Percentiles rank a stretch among this genome's conserved stretches.
Evolutionary conservation across 805 yeast species (phyloP).

Genomic region (Cyberlindnera lachancei): DNA sequence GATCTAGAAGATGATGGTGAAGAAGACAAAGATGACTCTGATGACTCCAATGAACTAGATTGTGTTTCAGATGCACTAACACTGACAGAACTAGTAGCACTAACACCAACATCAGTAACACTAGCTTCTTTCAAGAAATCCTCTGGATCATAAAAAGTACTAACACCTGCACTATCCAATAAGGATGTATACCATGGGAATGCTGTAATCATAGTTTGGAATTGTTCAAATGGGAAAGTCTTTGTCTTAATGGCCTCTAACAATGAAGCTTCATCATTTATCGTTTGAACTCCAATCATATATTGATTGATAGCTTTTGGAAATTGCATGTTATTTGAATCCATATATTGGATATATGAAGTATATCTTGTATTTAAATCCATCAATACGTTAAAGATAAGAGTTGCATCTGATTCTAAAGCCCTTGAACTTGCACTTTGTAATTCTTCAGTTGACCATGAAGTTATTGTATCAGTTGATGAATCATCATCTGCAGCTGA

Average conservation of each 20-base stretch:
- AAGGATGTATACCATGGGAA: conserved; percentile 18
- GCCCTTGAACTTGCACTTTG: conserved; percentile 19
- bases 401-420: conserved; percentile 11
- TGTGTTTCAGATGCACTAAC: too few species aligned
- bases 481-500: too few species aligned
- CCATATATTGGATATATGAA: conserved; percentile 17
- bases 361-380: conserved; percentile 15
- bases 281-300: conserved; percentile 23
- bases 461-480: conserved; percentile 10
- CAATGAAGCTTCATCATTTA: conserved; percentile 21
- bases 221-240: conserved; percentile 30
- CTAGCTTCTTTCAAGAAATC: too few species aligned
- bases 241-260: conserved; percentile 20
- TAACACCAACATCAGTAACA: too few species aligned
- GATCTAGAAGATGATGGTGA: too few species aligned
- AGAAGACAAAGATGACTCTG: too few species aligned
- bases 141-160: conserved; percentile 17
- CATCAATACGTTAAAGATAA: conserved; percentile 16
- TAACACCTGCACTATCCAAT: conserved; percentile 10
- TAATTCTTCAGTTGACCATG: conserved; percentile 4
- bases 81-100: too few species aligned
- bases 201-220: conserved; percentile 27
- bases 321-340: conserved; percentile 18
- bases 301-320: conserved; percentile 30
- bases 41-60: too few species aligned